phyloP scores from a whole-genome alignment of 108 stramenopile genomes.

The Cylindrotheca closterium region DNA sequence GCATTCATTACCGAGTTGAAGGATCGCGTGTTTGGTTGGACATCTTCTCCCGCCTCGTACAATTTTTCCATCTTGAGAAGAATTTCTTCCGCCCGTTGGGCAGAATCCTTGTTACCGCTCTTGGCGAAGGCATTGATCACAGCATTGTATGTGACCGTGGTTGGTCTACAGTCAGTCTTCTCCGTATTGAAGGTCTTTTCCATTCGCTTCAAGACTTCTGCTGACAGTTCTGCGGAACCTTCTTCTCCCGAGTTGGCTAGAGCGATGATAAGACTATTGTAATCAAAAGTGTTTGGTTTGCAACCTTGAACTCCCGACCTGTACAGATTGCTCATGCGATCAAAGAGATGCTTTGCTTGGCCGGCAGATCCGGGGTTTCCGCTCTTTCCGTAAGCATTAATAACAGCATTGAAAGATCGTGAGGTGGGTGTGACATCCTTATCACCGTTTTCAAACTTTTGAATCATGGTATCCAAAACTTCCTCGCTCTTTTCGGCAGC shows the following conservation, averaged over 20 bases:
- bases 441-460: constrained; percentile 20
- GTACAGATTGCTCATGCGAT: constrained; percentile 31
- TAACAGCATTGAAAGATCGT: constrained; percentile 42
- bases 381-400: constrained; percentile 48
- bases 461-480: constrained; percentile 36
- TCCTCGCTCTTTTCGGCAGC: constrained; percentile 35
- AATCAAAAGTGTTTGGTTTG: constrained; percentile 57
- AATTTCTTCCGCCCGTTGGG: constrained; percentile 61
- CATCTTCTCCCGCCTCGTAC: constrained; percentile 45
- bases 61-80: constrained; percentile 62
- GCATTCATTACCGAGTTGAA: constrained; percentile 63
- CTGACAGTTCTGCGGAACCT: constrained; percentile 54
- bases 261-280: constrained; percentile 62
- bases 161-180: constrained; percentile 54
- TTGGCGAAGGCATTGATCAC: constrained; percentile 71
- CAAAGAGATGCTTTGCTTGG: constrained; percentile 45
- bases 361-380: constrained; percentile 60
- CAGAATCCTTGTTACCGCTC: constrained; percentile 40
- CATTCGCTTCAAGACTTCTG: constrained; percentile 64
- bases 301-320: constrained; percentile 39
- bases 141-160: constrained; percentile 56
- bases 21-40: constrained; percentile 61
- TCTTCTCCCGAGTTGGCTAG: constrained; percentile 59
- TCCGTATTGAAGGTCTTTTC: constrained; percentile 46
- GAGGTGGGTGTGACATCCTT: constrained; percentile 24